Evolutionary conservation across 441 rosid species (phyloP).

Genomic region (Erysimum cheiri): DNA sequence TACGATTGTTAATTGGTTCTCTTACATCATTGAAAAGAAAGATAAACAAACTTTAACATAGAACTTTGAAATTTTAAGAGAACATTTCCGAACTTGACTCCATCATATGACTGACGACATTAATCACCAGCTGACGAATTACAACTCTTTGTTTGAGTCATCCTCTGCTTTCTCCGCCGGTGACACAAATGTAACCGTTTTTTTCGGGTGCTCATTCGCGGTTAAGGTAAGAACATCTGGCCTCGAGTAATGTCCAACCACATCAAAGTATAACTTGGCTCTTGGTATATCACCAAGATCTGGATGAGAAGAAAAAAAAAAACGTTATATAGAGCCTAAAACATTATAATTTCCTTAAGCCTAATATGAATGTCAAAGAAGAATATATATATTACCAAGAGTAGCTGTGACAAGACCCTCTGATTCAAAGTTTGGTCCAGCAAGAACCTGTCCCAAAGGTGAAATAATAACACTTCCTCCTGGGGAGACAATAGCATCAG

Average conservation of each 20-base stretch:
- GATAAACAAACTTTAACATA: background rate
- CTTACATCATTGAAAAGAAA: constrained; percentile 5
- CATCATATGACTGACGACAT: background rate
- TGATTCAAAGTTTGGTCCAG: constrained; percentile 85
- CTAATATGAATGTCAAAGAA: background rate
- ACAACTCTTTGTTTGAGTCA: background rate
- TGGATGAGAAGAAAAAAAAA: constrained; percentile 30
- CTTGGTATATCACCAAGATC: constrained; percentile 86
- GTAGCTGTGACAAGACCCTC: constrained; percentile 84
- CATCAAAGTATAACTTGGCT: constrained; percentile 89
- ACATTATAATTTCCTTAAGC: background rate
- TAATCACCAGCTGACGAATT: background rate
- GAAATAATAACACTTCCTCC: constrained; percentile 94
- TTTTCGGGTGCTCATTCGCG: constrained; percentile 67
- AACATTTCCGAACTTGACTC: background rate
- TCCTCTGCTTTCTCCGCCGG: constrained; percentile 44
- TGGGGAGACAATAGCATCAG: constrained; percentile 68
- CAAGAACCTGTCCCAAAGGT: constrained; percentile 76
- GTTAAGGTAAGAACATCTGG: constrained; percentile 85
- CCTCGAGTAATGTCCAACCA: constrained; percentile 85
- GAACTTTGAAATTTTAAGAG: background rate
- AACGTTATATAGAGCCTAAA: background rate
- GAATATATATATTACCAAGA: constrained; percentile 57
- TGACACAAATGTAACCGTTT: constrained; percentile 66
- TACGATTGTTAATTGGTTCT: background rate